phyloP scores from a whole-genome alignment of 208 protist genomes.

The Wallacemonas sp. region DNA sequence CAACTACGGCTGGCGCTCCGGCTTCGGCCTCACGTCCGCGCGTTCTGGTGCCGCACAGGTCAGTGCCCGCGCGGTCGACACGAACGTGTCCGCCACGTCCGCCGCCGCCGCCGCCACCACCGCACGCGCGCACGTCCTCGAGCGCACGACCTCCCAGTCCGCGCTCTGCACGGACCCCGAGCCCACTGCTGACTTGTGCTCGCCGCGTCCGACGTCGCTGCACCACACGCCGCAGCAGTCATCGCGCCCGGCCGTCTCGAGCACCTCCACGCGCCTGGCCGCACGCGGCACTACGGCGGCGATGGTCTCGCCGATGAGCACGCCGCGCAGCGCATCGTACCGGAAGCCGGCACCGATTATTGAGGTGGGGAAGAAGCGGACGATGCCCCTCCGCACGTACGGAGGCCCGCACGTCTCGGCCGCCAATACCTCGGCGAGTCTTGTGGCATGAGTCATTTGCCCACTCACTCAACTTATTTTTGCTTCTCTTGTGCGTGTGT shows the following conservation, averaged over 20 bases:
- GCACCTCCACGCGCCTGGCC: not conserved
- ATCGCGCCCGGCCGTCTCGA: not conserved
- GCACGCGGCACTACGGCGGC: conserved; percentile 12
- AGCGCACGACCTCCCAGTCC: not conserved
- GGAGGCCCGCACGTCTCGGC: no score
- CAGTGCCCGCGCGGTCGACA: no score
- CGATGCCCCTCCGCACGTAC: no score
- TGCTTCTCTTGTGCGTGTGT: no score
- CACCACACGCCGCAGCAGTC: not conserved
- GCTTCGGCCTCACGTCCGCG: not conserved
- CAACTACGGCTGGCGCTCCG: conserved; percentile 13
- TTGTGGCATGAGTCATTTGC: no score
- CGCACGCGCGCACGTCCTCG: not conserved
- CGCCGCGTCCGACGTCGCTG: conserved; percentile 1
- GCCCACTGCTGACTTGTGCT: conserved; percentile 4
- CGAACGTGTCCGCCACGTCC: no score
- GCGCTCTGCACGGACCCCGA: not conserved
- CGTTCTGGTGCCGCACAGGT: no score
- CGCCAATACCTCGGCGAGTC: no score
- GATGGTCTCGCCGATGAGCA: conserved; percentile 5
- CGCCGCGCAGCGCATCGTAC: not conserved
- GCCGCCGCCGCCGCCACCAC: no score
- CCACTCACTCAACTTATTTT: no score
- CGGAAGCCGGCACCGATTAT: conserved; percentile 16
- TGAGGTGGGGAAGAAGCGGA: not conserved